These are phyloP conservation scores for Cordyceps fumosorosea DNA, from an alignment of 2,329 filamentous ascomycete genomes.

Conservation along the genomic window DNA sequence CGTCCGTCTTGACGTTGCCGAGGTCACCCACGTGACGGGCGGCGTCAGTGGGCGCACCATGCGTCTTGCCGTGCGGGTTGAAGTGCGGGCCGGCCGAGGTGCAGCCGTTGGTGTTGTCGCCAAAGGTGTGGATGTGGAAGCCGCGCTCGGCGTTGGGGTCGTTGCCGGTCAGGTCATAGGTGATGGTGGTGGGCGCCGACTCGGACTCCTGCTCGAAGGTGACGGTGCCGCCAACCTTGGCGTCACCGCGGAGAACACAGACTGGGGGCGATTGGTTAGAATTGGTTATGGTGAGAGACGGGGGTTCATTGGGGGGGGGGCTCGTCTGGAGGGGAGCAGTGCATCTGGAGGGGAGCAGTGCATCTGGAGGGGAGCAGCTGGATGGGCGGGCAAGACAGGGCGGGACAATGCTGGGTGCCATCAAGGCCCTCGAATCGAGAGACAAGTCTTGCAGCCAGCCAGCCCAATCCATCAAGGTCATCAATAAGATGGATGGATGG, in stretches of 20 bases:
- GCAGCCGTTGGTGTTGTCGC: conserved; percentile 99
- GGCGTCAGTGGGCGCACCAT: conserved; percentile 78
- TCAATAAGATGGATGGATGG: not conserved
- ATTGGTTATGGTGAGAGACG: not conserved
- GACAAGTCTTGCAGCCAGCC: conserved; percentile 18
- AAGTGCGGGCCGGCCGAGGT: conserved; percentile 97
- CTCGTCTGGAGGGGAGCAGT: too few relatives aligned
- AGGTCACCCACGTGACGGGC: conserved; percentile 94
- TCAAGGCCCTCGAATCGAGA: conserved; percentile 25
- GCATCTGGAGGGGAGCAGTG: too few relatives aligned
- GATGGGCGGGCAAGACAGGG: not conserved
- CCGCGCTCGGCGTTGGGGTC: conserved; percentile 94
- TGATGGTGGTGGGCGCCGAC: conserved; percentile 73
- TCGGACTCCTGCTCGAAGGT: conserved; percentile 90
- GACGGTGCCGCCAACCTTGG: conserved; percentile 88
- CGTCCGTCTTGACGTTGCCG: conserved; percentile 95
- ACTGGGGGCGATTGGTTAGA: conserved; percentile 45
- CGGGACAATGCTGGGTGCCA: conserved; percentile 15
- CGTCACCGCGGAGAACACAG: conserved; percentile 95
- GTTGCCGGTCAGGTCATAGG: conserved; percentile 88
- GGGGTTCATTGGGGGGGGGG: too few relatives aligned
- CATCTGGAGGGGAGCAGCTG: not conserved
- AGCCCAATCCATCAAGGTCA: conserved; percentile 41
- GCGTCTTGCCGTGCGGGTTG: conserved; percentile 90
- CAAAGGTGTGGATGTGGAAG: conserved; percentile 98